Conservation (phyloP, 148 eudicot species). For the Camellia sinensis region DNA sequence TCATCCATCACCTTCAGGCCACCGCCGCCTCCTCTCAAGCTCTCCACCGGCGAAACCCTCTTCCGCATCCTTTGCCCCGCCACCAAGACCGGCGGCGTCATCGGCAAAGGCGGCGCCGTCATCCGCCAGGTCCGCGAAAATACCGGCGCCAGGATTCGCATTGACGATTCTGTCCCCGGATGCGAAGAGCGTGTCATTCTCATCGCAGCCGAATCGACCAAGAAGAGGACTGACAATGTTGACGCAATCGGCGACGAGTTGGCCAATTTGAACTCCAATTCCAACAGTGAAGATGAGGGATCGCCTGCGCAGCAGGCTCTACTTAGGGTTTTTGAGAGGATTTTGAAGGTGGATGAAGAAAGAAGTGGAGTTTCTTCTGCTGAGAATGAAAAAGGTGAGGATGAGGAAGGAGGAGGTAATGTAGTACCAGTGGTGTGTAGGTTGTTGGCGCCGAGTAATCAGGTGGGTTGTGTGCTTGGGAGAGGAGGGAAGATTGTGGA, state of each 20-base stretch:
- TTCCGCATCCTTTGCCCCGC: slow-evolving; percentile 55
- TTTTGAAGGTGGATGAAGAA: slow-evolving; percentile 47
- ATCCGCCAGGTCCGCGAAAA: slow-evolving; percentile 48
- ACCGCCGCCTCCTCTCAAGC: slow-evolving; percentile 17
- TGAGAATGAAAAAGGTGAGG: slow-evolving; percentile 12
- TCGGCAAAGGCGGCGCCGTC: slow-evolving; percentile 51
- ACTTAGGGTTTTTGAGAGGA: slow-evolving; percentile 47
- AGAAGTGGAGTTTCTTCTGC: slow-evolving; percentile 19
- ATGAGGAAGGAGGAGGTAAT: not conserved
- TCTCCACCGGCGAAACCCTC: slow-evolving; percentile 24
- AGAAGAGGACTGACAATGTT: not conserved
- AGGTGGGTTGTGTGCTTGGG: slow-evolving; percentile 41
- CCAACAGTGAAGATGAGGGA: not conserved
- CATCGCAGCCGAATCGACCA: slow-evolving; percentile 23
- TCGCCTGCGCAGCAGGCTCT: slow-evolving; percentile 44
- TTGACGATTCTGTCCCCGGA: slow-evolving; percentile 35
- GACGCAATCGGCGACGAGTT: slow-evolving; percentile 9
- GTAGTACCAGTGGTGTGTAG: slow-evolving; percentile 29
- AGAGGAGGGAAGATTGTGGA: slow-evolving; percentile 47
- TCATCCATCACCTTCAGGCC: slow-evolving; percentile 15
- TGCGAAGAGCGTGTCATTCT: slow-evolving; percentile 50
- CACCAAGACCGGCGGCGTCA: slow-evolving; percentile 37
- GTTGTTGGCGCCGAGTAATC: slow-evolving; percentile 37
- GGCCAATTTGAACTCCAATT: not conserved
- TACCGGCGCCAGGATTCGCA: slow-evolving; percentile 52